Evolutionary conservation across 768 basidiomycete genomes (phyloP), one percentile per base, ranked within the genome.

Genomic region (Kondoa malvinella): DNA sequence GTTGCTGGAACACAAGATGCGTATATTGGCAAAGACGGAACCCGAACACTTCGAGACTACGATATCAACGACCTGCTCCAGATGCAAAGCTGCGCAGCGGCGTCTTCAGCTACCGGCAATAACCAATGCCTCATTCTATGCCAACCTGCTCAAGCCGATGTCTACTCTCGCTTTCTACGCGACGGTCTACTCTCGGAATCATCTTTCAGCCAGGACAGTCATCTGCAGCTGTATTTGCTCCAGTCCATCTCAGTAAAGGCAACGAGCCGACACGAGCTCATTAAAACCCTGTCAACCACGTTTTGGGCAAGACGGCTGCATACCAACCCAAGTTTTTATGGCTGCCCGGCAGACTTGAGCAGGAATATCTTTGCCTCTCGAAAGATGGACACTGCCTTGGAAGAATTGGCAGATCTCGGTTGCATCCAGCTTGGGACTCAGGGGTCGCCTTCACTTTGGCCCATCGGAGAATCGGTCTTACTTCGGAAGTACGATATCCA

Each of bases 151-250:
- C 83, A 86, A 61, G 83, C 84, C 69, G 88, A 90, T 70, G 86
- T 86, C 16, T 85, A 90, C 75, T 82, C 82, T 57, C 85, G 87
- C 29, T 91, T 94, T 80, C 78, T 99, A 70, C 85, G 86, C 67
- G 87, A 92, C 26, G 95, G 95, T 3, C 79, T 94, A 26, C 89
- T 91, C 1, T 78, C 96, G 34, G 95, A 99, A 77, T 97, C 94
- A 8, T 79, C 40, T 21, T 50, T 50, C 40, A 50, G 40, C 40
- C 40, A 50, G 21, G 40, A 50, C 40, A 50, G 21, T 21, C 40
- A 50, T 50, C 21, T 50, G 12, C 40, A 50, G 21, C 40, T 50
- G 12, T 50, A 8, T 21, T 50, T 50, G 21, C 40, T 50, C 12
- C 40, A 50, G 21, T 50, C 40, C 21, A 8, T 50, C 12, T 8